Percentiles rank a stretch among this genome's conserved stretches.
Conservation (phyloP, 148 eudicot genomes). For the Simmondsia chinensis region DNA sequence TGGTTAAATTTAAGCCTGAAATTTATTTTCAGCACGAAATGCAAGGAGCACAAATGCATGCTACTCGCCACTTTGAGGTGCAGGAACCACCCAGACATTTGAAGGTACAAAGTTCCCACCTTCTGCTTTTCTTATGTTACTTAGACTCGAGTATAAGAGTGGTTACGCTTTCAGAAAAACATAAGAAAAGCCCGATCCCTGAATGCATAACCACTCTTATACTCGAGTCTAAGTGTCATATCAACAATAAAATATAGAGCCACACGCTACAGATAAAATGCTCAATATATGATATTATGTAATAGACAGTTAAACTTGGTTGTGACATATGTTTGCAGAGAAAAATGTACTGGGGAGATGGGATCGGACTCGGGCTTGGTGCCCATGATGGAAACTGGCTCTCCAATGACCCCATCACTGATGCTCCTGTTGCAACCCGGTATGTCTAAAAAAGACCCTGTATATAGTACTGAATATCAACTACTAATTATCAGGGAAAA, state of each 20-base stretch:
- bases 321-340: slow-evolving; percentile 9
- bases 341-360: slow-evolving; percentile 16
- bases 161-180: background rate
- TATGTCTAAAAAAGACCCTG: too few species aligned
- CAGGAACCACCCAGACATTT: slow-evolving; percentile 3
- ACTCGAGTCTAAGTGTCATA: too few species aligned
- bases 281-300: too few species aligned
- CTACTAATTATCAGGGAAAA: too few species aligned
- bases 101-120: too few species aligned
- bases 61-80: background rate
- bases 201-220: too few species aligned
- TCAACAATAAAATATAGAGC: too few species aligned
- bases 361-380: slow-evolving; percentile 1
- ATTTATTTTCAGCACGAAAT: background rate
- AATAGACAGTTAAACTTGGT: too few species aligned
- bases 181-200: background rate
- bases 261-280: too few species aligned
- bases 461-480: too few species aligned
- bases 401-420: background rate
- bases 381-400: background rate
- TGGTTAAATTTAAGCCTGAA: background rate
- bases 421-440: background rate
- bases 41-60: slow-evolving; percentile 3
- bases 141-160: background rate
- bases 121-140: too few species aligned